These are phyloP conservation scores for Yamadazyma triangularis DNA, from an alignment of 1,139 yeast genomes.

Conservation along the genomic window DNA sequence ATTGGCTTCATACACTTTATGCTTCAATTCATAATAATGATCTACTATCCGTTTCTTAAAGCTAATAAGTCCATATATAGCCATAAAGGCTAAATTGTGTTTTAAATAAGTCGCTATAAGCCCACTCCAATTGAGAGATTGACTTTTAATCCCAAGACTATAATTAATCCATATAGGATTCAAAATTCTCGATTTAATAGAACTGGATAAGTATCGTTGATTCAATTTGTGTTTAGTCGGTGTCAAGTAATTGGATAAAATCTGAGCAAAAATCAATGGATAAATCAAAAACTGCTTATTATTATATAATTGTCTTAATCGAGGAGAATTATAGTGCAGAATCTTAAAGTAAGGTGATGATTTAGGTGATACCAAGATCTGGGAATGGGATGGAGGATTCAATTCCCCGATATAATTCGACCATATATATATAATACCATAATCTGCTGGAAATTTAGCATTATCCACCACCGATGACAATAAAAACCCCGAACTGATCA, in stretches of 20 bases:
- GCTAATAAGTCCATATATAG: conserved; percentile 15
- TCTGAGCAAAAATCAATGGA: conserved; percentile 37
- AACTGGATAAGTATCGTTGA: conserved; percentile 33
- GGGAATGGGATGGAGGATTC: conserved; percentile 32
- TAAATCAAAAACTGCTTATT: conserved; percentile 31
- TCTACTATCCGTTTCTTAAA: conserved; percentile 24
- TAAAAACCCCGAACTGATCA: conserved; percentile 23
- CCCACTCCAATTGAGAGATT: conserved; percentile 26
- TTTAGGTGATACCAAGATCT: conserved; percentile 25
- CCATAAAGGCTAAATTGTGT: conserved; percentile 24
- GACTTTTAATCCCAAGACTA: conserved; percentile 23
- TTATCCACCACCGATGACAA: conserved; percentile 26
- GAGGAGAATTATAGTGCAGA: conserved; percentile 17
- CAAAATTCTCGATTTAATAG: conserved; percentile 27
- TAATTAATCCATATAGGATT: conserved; percentile 45
- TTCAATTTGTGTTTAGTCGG: conserved; percentile 36
- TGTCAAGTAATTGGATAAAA: conserved; percentile 39
- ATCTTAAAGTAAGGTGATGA: conserved; percentile 24
- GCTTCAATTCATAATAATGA: conserved; percentile 24
- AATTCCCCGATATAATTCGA: conserved; percentile 29
- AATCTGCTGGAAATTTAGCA: conserved; percentile 33
- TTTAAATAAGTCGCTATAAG: conserved; percentile 21
- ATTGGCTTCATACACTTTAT: conserved; percentile 13
- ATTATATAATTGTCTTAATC: conserved; percentile 20
- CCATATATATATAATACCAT: conserved; percentile 32